phyloP scores from a whole-genome alignment of 805 yeast genomes.

The Ogataea degrootiae region DNA sequence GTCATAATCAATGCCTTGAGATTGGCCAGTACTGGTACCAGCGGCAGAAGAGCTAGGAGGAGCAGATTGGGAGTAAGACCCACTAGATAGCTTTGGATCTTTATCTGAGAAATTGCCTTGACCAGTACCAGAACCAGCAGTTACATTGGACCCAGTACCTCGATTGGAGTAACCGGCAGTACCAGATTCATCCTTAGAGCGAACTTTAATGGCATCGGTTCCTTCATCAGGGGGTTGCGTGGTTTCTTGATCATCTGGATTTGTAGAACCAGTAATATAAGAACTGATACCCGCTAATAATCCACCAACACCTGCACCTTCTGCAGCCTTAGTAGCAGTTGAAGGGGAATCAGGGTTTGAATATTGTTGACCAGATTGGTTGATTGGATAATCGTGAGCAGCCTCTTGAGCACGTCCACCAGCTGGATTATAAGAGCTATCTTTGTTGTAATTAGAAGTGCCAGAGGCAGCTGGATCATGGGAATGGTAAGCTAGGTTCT shows the following conservation, averaged over 20 bases:
- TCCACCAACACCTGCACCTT: neutral
- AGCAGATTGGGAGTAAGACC: neutral
- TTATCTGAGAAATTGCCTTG: neutral
- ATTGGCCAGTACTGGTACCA: neutral
- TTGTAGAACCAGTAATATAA: neutral
- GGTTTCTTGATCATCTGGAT: neutral
- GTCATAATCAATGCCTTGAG: slow-evolving; percentile 5
- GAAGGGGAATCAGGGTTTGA: neutral
- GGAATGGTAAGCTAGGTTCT: too few species aligned
- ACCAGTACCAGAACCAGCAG: slow-evolving; percentile 1
- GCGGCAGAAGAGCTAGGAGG: neutral
- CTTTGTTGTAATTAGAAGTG: neutral
- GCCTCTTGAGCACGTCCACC: too few species aligned
- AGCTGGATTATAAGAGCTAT: neutral
- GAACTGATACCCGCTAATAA: neutral
- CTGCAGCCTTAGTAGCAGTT: slow-evolving; percentile 4
- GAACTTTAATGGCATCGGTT: too few species aligned
- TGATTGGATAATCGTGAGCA: too few species aligned
- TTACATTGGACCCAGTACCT: too few species aligned
- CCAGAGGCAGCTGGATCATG: neutral
- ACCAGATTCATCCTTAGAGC: neutral
- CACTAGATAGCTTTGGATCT: neutral
- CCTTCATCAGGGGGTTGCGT: too few species aligned
- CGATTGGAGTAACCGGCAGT: neutral
- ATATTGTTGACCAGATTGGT: neutral